Evolutionary conservation across 2,329 filamentous ascomycete genomes (phyloP).

Genomic region (Clarireedia paspali): DNA sequence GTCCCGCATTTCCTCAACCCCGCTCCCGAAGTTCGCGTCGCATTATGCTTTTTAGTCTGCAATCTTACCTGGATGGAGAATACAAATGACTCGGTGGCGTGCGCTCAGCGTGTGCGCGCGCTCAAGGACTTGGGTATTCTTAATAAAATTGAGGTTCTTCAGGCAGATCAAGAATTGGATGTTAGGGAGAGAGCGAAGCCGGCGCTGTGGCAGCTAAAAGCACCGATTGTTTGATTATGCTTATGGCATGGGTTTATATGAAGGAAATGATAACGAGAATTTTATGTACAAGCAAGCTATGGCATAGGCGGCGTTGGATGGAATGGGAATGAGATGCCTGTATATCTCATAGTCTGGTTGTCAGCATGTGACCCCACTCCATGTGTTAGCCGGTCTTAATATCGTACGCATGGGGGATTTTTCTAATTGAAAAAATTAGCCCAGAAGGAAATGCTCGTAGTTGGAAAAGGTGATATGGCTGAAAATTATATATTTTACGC

Average conservation of each 20-base stretch:
- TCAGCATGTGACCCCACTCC: background rate
- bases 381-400: background rate
- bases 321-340: background rate
- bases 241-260: background rate
- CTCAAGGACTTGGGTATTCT: slow-evolving; percentile 67
- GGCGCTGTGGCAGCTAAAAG: slow-evolving; percentile 62
- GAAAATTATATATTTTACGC: no score
- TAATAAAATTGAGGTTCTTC: slow-evolving; percentile 53
- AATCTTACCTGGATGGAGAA: slow-evolving; percentile 84
- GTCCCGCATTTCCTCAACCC: slow-evolving; percentile 66
- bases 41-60: slow-evolving; percentile 75
- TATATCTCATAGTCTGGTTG: background rate
- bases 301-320: background rate
- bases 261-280: background rate
- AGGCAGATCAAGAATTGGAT: slow-evolving; percentile 68
- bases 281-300: background rate
- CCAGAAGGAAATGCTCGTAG: no score
- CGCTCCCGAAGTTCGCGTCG: slow-evolving; percentile 65
- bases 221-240: background rate
- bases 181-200: slow-evolving; percentile 78
- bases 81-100: slow-evolving; percentile 55
- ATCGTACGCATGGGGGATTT: background rate
- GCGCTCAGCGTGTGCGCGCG: slow-evolving; percentile 58
- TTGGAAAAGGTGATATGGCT: no score
- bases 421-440: no score